Percentiles rank a stretch among this genome's conserved stretches.
These are phyloP conservation scores for Beauveria sp. DNA, from an alignment of 2,329 filamentous ascomycete genomes.

Conservation along the genomic window DNA sequence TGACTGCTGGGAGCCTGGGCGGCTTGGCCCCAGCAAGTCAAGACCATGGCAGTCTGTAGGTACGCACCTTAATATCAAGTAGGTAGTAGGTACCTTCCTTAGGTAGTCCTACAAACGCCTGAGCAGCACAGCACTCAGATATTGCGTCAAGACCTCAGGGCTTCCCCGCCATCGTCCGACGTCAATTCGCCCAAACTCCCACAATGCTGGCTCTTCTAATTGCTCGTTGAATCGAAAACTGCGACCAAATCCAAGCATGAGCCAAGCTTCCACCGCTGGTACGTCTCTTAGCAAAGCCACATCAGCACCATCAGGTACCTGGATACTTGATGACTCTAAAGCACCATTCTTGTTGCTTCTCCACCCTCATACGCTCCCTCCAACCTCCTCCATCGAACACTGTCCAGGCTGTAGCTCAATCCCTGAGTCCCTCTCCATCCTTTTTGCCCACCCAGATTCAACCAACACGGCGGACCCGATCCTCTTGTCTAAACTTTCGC, in stretches of 20 bases:
- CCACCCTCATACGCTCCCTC: background rate
- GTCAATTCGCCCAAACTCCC: no score
- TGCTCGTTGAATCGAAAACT: no score
- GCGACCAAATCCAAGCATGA: no score
- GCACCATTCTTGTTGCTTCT: no score
- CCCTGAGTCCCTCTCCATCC: background rate
- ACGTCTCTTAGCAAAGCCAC: no score
- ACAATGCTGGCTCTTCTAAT: no score
- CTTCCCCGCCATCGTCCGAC: background rate
- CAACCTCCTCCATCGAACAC: background rate
- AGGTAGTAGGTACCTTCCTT: no score
- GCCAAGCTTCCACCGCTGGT: no score
- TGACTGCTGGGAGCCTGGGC: background rate
- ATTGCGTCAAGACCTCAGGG: background rate
- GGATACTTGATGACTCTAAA: no score
- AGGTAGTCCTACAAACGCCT: background rate
- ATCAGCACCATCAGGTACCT: no score
- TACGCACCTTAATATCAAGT: no score
- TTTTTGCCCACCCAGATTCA: background rate
- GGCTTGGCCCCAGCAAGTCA: background rate
- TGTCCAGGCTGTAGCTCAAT: background rate
- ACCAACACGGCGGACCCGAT: constrained; percentile 1
- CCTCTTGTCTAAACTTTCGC: background rate
- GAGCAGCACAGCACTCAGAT: background rate
- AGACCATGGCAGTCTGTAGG: background rate